Evolutionary conservation across 352 stramenopile species (phyloP), one percentile per base, ranked within the genome.

Genomic region (Pythium brachiatum): DNA sequence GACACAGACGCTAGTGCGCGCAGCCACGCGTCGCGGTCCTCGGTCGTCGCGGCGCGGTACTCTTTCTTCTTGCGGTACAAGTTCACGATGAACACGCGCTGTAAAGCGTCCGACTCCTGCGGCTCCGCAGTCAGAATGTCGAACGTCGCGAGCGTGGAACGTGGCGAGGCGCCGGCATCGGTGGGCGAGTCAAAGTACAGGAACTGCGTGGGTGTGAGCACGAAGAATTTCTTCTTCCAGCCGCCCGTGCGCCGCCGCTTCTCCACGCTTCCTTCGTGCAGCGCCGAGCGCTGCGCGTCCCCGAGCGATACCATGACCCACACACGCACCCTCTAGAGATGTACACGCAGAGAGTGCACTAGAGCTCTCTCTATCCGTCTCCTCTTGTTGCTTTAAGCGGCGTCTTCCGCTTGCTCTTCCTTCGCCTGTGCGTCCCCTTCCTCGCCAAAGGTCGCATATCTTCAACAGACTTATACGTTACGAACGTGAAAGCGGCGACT

Each of bases 31-130:
- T 92, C 78, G 23, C 83, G 70, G 8, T 92, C 86, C 3, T 88
- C 78, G 7, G 69, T 69, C 13, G 52, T 83, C 13, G 67, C 71
- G 11, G 86, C 81, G 57, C 83, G 67, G 29, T 86, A 90, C 44
- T 93, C 82, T 27, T 90, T 95, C 64, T 82, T 88, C 64, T 90
- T 88, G 59, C 85, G 88, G 46, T 86, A 90, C 18, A 93, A 41
- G 52, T 81, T 71, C 26, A 95, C 52, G 23, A 72, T 67, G 46
- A 95, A 86, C 13, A 70, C 55, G 18, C 79, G 70, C n/a, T 84
- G 70, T 16, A 68, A 51, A 2, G 64, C 34, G 44, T 92, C 79
- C 23, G 74, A 32, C 20, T 66, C 51, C 16, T 70, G 72, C 41
- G 73, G 67, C 44, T 85, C 67, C 9, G 92, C 81, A 3, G 66